Percentiles rank a stretch among this genome's conserved stretches.
Conservation (phyloP, 2,329 filamentous ascomycete species). For the Claviceps humidiphila region DNA sequence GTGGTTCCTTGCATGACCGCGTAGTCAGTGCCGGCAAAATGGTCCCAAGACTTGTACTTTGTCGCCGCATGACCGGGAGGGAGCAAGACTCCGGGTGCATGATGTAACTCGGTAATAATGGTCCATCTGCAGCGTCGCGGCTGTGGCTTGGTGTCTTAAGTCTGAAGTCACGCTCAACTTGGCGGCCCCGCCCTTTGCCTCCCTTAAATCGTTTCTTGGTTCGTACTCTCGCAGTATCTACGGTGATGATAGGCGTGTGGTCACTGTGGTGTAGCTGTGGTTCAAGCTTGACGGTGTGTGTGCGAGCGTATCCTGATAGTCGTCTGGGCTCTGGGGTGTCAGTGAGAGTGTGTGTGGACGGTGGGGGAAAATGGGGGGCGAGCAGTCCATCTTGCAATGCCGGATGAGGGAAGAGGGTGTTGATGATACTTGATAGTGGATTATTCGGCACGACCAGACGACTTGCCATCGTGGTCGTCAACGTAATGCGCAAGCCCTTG, state of each 20-base stretch:
- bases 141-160: constrained; percentile 22
- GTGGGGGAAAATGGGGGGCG: neutral
- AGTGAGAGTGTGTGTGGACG: neutral
- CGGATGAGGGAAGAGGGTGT: neutral
- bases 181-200: constrained; percentile 6
- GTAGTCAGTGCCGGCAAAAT: constrained; percentile 12
- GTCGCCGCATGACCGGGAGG: constrained; percentile 15
- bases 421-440: neutral
- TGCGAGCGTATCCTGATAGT: neutral
- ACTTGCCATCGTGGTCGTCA: neutral
- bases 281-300: neutral
- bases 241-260: neutral
- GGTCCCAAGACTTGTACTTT: constrained; percentile 5
- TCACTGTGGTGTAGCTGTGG: neutral
- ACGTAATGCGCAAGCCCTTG: neutral
- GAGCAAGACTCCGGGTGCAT: constrained; percentile 13
- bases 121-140: constrained; percentile 11
- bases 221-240: neutral
- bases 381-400: neutral
- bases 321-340: neutral
- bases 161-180: constrained; percentile 23
- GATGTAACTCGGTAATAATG: constrained; percentile 16
- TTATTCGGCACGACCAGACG: neutral
- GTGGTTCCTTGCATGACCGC: constrained; percentile 18
- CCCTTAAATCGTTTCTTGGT: neutral